phyloP scores from a whole-genome alignment of 164 flowering plant genomes.

The Tetrastigma voinierianum region DNA sequence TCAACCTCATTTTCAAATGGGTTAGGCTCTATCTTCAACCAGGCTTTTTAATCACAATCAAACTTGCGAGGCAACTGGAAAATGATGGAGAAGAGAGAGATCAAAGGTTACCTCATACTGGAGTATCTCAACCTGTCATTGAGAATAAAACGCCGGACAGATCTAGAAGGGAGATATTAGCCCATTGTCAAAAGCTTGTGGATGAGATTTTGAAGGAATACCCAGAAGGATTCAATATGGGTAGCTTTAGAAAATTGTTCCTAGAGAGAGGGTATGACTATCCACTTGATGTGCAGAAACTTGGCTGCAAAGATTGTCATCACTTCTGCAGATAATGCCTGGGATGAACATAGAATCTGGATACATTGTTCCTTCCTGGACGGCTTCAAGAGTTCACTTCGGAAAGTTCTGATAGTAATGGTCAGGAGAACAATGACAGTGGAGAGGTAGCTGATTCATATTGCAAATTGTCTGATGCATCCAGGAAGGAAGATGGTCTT shows the following conservation, averaged over 20 bases:
- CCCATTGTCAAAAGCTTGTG: slow-evolving; percentile 64
- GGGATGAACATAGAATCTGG: slow-evolving; percentile 47
- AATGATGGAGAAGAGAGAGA: slow-evolving; percentile 18
- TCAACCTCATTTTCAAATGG: slow-evolving; percentile 33
- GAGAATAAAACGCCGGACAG: slow-evolving; percentile 23
- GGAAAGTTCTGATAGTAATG: slow-evolving; percentile 1
- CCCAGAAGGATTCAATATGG: slow-evolving; percentile 58
- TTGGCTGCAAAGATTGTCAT: slow-evolving; percentile 58
- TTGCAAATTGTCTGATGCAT: slow-evolving; percentile 23
- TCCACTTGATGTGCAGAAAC: slow-evolving; percentile 45
- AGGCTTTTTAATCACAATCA: slow-evolving; percentile 12
- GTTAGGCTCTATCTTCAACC: slow-evolving; percentile 45
- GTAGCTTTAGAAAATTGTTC: slow-evolving; percentile 45
- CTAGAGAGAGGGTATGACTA: slow-evolving; percentile 64
- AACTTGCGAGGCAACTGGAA: slow-evolving; percentile 15
- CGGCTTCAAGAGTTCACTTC: background rate
- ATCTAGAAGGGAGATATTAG: slow-evolving; percentile 46
- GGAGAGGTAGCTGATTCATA: slow-evolving; percentile 21
- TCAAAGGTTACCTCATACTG: slow-evolving; percentile 19
- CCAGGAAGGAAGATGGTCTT: slow-evolving; percentile 31
- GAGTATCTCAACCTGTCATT: slow-evolving; percentile 10
- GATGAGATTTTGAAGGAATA: slow-evolving; percentile 37
- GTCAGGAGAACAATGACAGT: slow-evolving; percentile 5
- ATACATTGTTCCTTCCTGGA: slow-evolving; percentile 30
- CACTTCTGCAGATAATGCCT: slow-evolving; percentile 52